A percentile compares a stretch with the other conserved stretches of the same genome.
These are phyloP conservation scores for Claviceps spartinae DNA, from an alignment of 2,329 filamentous ascomycete species.

Conservation along the genomic window DNA sequence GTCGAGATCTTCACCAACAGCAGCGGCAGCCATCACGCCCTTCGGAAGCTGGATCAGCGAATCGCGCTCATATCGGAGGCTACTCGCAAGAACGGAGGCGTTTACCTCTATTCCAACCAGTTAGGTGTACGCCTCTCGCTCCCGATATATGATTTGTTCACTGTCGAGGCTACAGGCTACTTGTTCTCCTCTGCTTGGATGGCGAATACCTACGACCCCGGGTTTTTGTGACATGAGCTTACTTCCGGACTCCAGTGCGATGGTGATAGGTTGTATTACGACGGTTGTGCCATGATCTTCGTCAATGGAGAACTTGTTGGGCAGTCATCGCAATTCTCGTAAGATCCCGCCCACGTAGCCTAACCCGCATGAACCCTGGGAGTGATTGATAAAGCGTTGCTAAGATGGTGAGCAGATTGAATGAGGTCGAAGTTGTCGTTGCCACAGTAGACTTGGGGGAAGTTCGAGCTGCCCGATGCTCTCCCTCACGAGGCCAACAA, in stretches of 20 bases:
- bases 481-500: conserved; percentile 6
- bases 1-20: conserved; percentile 6
- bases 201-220: neutral
- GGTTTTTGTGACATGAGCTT: neutral
- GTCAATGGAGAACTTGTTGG: conserved; percentile 50
- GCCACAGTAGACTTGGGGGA: conserved; percentile 60
- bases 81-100: conserved; percentile 4
- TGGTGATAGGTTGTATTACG: conserved; percentile 2
- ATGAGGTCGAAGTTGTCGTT: conserved; percentile 45
- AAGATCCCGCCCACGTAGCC: conserved; percentile 28
- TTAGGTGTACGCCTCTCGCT: neutral
- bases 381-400: neutral
- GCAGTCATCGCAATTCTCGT: conserved; percentile 48
- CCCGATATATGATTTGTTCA: neutral
- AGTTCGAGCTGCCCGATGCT: conserved; percentile 27
- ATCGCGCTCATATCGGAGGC: conserved; percentile 4
- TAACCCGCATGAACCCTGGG: neutral
- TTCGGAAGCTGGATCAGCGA: conserved; percentile 4
- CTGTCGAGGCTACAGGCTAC: neutral
- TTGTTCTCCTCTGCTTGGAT: neutral
- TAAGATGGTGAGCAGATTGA: neutral
- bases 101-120: conserved; percentile 5
- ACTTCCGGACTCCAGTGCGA: neutral
- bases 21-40: conserved; percentile 4
- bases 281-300: conserved; percentile 39